Percentiles rank a stretch among this genome's conserved stretches.
phyloP scores from a whole-genome alignment of 192 early-diverging fungal species.

The Dissophora globulifera region DNA sequence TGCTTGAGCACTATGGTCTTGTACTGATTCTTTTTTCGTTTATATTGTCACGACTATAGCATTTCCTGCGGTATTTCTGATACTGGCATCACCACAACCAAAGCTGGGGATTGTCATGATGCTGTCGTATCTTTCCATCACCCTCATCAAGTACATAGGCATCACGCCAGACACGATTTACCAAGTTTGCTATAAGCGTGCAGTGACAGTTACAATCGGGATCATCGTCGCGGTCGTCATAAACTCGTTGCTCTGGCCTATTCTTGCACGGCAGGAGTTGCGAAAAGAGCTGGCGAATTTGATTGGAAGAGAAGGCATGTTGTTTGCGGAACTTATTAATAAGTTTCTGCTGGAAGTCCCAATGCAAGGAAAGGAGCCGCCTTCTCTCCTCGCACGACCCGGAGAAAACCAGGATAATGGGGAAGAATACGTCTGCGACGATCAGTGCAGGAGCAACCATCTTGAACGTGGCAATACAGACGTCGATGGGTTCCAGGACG shows the following conservation, averaged over 20 bases:
- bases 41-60: neutral
- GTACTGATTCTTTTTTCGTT: neutral
- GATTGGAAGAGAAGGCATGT: conserved; percentile 62
- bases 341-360: conserved; percentile 64
- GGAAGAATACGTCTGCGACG: conserved; percentile 8
- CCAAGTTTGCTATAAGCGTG: conserved; percentile 40
- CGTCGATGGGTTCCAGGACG: conserved; percentile 7
- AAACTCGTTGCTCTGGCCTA: conserved; percentile 58
- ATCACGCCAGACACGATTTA: conserved; percentile 24
- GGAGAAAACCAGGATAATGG: neutral
- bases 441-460: no score
- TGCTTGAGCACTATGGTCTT: no score
- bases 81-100: conserved; percentile 33
- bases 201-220: conserved; percentile 37
- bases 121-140: conserved; percentile 37
- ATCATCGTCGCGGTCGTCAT: conserved; percentile 37
- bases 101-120: conserved; percentile 42
- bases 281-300: conserved; percentile 62
- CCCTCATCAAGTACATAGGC: conserved; percentile 33
- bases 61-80: conserved; percentile 18
- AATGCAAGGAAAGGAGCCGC: no score
- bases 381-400: neutral
- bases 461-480: neutral
- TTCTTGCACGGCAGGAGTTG: conserved; percentile 75
- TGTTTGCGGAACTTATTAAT: conserved; percentile 74